Evolutionary conservation across 345 rosid genomes (phyloP), one percentile per base, ranked within the genome.

Genomic region (Salix brachista): DNA sequence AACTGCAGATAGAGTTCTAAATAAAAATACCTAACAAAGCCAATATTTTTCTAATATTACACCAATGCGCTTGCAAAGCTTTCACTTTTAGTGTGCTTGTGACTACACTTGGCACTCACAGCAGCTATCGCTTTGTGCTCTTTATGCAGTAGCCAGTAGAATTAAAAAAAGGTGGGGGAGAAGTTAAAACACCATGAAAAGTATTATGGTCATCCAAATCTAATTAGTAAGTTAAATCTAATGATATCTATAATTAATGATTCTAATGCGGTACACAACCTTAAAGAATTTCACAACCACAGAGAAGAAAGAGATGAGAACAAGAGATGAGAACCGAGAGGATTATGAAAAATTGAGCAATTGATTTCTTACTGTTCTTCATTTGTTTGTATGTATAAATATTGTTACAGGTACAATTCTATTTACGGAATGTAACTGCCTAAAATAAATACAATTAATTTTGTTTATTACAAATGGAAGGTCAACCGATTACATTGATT

Each of bases 31-130:
- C 32, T 46, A 26, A 65, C 54, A 48, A 72, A 64, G 66, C 41
- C 75, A 60, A n/a, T 65, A n/a, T 65, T 42, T 67, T 52, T 50
- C 76, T 78, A 71, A 78, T 74, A 70, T 44, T 34, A 46, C 77
- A 80, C 77, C 85, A 80, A 82, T 84, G 46, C 80, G 61, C 48
- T 48, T 54, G 75, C 71, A 66, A 74, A 44, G 64, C 41, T 73
- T 65, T 76, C 39, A 41, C 21, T 17, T 39, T 64, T 46, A 42
- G 34, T 25, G 77, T 71, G 77, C 69, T 23, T 7, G 28, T 85
- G 85, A 80, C 84, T 52, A 70, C 78, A 75, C 75, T 76, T 75
- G 81, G 37, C 81, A 84, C 83, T 78, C 70, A 65, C 73, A 80
- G 66, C 64, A 52, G 68, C 36, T 56, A 30, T 75, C 72, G 80